Evolutionary conservation across 2,329 filamentous ascomycete genomes (phyloP).

Genomic region (Pseudogymnoascus sp.): DNA sequence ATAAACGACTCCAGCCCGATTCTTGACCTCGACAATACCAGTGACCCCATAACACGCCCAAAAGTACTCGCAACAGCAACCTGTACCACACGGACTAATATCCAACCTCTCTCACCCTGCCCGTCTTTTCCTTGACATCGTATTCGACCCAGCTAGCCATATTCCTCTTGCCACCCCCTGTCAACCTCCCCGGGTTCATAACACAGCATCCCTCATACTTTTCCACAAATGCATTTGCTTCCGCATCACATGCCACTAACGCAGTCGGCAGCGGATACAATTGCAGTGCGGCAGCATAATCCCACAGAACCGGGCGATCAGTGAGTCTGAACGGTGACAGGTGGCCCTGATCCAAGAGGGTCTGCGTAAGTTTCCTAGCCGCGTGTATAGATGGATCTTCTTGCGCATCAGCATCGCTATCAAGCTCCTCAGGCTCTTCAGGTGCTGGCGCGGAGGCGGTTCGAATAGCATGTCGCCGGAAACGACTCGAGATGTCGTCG

Average conservation of each 20-base stretch:
- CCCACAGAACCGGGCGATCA: constrained; percentile 80
- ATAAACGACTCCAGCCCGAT: not conserved
- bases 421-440: constrained; percentile 29
- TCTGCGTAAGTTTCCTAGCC: constrained; percentile 78
- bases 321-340: constrained; percentile 80
- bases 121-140: constrained; percentile 42
- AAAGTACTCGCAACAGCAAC: not conserved
- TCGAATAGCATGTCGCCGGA: constrained; percentile 69
- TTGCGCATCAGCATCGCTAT: constrained; percentile 21
- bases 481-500: constrained; percentile 74
- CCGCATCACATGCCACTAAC: constrained; percentile 74
- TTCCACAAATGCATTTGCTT: constrained; percentile 73
- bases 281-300: constrained; percentile 67
- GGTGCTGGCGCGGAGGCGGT: constrained; percentile 46
- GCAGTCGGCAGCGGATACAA: constrained; percentile 85
- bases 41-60: not conserved
- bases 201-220: constrained; percentile 95
- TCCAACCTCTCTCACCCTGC: constrained; percentile 25
- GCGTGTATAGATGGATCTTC: constrained; percentile 35
- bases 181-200: constrained; percentile 78
- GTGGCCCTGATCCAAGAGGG: constrained; percentile 82
- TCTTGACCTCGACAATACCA: not conserved
- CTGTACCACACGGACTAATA: constrained; percentile 18
- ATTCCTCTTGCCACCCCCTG: constrained; percentile 61
- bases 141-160: constrained; percentile 84